Base-by-base conservation (phyloP, 108 stramenopile species). In the Cyclotella distinguenda region DNA sequence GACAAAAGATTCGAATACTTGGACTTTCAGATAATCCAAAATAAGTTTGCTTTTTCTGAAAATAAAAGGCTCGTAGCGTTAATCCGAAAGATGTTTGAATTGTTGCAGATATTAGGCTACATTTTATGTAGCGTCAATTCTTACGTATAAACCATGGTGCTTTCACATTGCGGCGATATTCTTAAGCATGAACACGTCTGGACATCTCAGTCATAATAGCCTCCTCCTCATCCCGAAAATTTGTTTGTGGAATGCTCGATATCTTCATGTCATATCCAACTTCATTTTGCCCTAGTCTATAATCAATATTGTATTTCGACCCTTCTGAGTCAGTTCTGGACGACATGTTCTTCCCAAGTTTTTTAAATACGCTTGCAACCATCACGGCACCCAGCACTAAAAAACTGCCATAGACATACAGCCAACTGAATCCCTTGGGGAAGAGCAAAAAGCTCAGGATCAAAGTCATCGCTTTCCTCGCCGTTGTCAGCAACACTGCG, bases 381-480 rank as follows among this genome's bases (percentile, higher is more conserved):
- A 74, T 80, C 10, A 86, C 58, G 8, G 86, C 85, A 23, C 86
- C 86, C 25, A 89, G 50, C 22, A 86, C 85, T 12, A 89, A 69
- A 13, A 79, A 51, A 12, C 84, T 81, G 6, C 87, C 87, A 44
- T 78, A 42, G 27, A 86, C 83, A 64, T 86, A 86, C 16, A 74
- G 50, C 74, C 75, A 78, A 40, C 77, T 74, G 63, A 84, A 82
- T 48, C 82, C 81, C 73, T 88, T 88, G n/a, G 84, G 87, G 45
- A 88, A 88, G 23, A 88, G 40, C 34, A 88, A 13, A 54, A 86
- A 88, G 43, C 78, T 80, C 36, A 88, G 48, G 22, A 82, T 60
- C 21, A 88, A 80, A 32, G 87, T 86, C 78, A 88, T 83, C 32
- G 85, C 81, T 63, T 88, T 88, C 54, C 87, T 62, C 11, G 77